A percentile compares a stretch with the other conserved stretches of the same genome.
Evolutionary conservation across 352 stramenopile genomes (phyloP).

Genomic region (Pythium vanterpoolii): DNA sequence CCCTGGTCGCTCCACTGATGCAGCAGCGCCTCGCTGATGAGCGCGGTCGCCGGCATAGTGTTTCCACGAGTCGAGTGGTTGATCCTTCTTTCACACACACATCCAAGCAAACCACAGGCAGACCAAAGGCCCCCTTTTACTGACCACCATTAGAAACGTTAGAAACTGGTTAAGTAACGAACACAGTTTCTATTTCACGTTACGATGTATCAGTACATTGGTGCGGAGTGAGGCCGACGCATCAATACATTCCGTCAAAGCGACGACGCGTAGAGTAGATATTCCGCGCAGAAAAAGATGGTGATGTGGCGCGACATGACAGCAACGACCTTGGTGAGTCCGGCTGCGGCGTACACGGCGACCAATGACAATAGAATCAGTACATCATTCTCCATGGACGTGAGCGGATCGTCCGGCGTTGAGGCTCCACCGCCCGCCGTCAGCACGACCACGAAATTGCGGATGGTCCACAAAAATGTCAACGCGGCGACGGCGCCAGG

Average conservation of each 20-base stretch:
- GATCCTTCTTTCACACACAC: constrained; percentile 17
- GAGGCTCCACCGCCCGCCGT: background rate
- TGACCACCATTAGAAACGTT: constrained; percentile 5
- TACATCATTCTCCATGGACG: constrained; percentile 37
- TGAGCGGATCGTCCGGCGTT: constrained; percentile 4
- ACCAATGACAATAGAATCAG: constrained; percentile 41
- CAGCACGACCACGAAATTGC: constrained; percentile 30
- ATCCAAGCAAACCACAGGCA: constrained; percentile 7
- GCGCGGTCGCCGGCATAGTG: constrained; percentile 27
- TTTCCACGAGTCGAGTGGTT: constrained; percentile 8
- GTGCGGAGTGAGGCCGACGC: too few relatives aligned
- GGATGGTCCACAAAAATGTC: constrained; percentile 48
- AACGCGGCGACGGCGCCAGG: constrained; percentile 36
- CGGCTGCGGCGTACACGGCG: constrained; percentile 45
- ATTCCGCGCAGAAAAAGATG: constrained; percentile 71
- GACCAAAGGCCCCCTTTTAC: constrained; percentile 13
- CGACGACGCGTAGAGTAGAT: constrained; percentile 41
- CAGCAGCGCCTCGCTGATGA: constrained; percentile 56
- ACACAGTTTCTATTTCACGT: constrained; percentile 15
- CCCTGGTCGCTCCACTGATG: constrained; percentile 67
- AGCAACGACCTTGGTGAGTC: constrained; percentile 48
- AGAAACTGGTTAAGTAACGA: background rate
- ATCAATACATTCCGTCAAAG: too few relatives aligned
- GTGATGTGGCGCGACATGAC: constrained; percentile 59
- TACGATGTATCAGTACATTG: constrained; percentile 24